Conservation (phyloP, 176 grass and related monocot genomes). For the Rhynchospora pubera region DNA sequence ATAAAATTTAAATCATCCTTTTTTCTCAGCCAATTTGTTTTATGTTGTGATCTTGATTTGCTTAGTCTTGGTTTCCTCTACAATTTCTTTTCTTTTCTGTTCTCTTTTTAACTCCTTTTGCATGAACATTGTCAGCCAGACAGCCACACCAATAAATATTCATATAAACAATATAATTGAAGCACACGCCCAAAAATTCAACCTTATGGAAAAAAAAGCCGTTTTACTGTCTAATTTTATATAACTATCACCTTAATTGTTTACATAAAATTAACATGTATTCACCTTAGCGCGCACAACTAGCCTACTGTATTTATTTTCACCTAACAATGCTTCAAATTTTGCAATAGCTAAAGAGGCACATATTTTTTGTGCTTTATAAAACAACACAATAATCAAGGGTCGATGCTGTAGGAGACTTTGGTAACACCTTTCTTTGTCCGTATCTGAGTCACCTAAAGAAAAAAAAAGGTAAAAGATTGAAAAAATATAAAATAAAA, state of each 20-base stretch:
- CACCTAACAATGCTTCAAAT: not conserved
- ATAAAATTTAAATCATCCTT: not conserved
- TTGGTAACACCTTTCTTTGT: conserved; percentile 81
- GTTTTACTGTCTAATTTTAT: not conserved
- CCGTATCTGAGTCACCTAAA: conserved; percentile 63
- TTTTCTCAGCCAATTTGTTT: not conserved
- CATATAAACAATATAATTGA: not conserved
- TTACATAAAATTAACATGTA: not conserved
- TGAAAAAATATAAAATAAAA: not conserved
- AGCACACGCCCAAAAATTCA: not conserved
- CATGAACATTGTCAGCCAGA: not conserved
- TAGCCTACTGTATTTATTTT: not conserved
- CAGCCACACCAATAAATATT: not conserved
- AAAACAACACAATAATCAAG: conserved; percentile 18
- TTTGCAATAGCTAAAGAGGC: not conserved
- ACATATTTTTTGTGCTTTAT: not conserved
- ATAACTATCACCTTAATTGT: not conserved
- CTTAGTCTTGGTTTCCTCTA: not conserved
- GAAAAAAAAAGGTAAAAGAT: too few relatives aligned
- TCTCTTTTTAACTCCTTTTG: not conserved
- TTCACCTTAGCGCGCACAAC: not conserved
- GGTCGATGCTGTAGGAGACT: conserved; percentile 52
- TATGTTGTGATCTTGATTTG: not conserved
- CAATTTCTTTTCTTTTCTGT: not conserved
- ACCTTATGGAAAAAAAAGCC: not conserved